These are phyloP conservation scores for Suhomyces atakaporum DNA, from an alignment of 1,139 yeast species.

Conservation along the genomic window DNA sequence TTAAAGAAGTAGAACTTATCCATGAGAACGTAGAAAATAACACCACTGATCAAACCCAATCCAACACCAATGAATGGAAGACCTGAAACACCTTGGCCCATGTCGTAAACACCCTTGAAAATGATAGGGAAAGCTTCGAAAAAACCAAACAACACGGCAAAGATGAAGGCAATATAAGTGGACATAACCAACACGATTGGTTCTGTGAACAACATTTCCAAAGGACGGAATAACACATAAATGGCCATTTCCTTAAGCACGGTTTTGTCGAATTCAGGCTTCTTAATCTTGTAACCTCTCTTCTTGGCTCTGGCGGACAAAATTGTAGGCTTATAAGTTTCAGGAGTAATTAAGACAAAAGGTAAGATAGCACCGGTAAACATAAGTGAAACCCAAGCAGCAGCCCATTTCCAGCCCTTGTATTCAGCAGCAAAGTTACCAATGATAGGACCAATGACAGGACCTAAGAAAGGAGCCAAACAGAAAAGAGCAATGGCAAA, in stretches of 20 bases:
- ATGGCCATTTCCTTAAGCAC: conserved; percentile 31
- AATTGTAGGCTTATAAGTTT: conserved; percentile 67
- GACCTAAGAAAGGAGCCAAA: conserved; percentile 75
- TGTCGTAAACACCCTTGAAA: conserved; percentile 60
- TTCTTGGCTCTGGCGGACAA: conserved; percentile 57
- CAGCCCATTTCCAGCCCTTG: conserved; percentile 75
- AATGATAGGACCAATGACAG: conserved; percentile 78
- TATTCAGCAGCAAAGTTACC: conserved; percentile 76
- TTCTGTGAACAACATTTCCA: conserved; percentile 64
- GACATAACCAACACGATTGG: conserved; percentile 72
- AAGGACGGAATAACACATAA: conserved; percentile 58
- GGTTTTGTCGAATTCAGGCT: conserved; percentile 25
- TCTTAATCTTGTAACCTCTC: conserved; percentile 53
- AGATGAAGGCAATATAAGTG: conserved; percentile 67
- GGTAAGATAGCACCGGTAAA: conserved; percentile 68
- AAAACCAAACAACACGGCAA: conserved; percentile 75
- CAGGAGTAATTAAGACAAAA: conserved; percentile 60
- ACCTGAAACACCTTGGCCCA: conserved; percentile 64
- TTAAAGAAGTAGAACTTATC: conserved; percentile 55
- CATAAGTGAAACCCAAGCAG: conserved; percentile 73
- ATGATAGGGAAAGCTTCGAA: conserved; percentile 78
- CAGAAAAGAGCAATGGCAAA: conserved; percentile 72
- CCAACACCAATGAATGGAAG: conserved; percentile 72
- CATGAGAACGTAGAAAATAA: conserved; percentile 47
- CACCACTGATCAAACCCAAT: conserved; percentile 60